phyloP scores from a whole-genome alignment of 225 moss, liverwort and hornwort species.

The Pseudisothecium myosuroides region DNA sequence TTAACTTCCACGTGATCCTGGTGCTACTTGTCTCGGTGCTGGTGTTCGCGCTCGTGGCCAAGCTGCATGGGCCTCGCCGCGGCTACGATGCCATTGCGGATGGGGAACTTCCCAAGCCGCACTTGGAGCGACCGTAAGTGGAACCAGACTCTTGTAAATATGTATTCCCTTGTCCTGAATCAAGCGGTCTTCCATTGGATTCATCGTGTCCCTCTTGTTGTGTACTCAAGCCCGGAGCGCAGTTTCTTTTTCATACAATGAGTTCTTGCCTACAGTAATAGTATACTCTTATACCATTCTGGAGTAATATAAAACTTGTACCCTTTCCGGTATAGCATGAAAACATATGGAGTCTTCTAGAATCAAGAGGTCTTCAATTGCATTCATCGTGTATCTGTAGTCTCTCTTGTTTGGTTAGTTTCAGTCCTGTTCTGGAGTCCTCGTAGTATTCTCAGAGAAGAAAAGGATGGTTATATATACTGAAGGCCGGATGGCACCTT shows the following conservation, averaged over 20 bases:
- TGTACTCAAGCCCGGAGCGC: not conserved
- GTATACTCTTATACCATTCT: not conserved
- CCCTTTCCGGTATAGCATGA: not conserved
- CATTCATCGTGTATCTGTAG: not conserved
- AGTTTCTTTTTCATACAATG: not conserved
- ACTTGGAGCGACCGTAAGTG: conserved; percentile 12
- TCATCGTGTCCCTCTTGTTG: not conserved
- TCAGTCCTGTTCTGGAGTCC: not conserved
- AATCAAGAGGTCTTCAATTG: not conserved
- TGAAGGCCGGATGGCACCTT: not conserved
- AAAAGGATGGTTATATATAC: not conserved
- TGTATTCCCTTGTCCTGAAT: not conserved
- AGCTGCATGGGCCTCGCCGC: conserved; percentile 47
- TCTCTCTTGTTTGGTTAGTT: not conserved
- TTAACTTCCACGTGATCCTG: conserved; percentile 59
- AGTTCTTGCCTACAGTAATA: not conserved
- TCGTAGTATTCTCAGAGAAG: not conserved
- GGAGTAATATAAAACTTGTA: not conserved
- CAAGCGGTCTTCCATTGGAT: not conserved
- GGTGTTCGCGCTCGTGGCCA: conserved; percentile 50
- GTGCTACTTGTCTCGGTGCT: conserved; percentile 49
- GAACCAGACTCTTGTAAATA: not conserved
- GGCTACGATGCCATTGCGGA: conserved; percentile 38
- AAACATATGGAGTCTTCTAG: not conserved
- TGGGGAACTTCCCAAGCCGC: conserved; percentile 16